Evolutionary conservation across 1,284 basidiomycete genomes (phyloP).

Genomic region (Wallemia ichthyophaga): DNA sequence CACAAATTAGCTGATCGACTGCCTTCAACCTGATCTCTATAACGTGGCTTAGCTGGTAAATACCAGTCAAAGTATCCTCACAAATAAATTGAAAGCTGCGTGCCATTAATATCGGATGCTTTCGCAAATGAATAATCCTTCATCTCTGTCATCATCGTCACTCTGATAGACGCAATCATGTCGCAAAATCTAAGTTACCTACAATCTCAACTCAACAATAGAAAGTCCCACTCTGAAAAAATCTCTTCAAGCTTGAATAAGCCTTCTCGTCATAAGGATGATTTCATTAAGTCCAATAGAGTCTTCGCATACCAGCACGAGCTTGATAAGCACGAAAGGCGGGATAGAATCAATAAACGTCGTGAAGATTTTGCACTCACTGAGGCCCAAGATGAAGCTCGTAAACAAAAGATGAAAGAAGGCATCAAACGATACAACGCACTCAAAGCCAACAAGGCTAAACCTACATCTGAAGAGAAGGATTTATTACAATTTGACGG

Average conservation of each 20-base stretch:
- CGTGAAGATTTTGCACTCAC: background rate
- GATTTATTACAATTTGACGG: background rate
- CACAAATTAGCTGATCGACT: too few species aligned
- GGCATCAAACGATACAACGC: background rate
- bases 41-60: too few species aligned
- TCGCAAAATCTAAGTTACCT: background rate
- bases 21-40: too few species aligned
- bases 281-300: background rate
- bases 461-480: background rate
- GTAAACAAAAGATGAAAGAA: background rate
- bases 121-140: background rate
- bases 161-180: background rate
- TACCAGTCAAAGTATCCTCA: background rate
- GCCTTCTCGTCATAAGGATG: background rate
- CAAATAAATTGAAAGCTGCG: background rate
- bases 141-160: background rate
- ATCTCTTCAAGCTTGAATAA: background rate
- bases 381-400: background rate
- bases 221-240: background rate
- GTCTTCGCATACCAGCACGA: background rate
- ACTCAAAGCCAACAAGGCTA: background rate
- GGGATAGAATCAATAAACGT: background rate
- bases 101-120: background rate
- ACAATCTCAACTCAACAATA: background rate
- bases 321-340: background rate